Base-by-base conservation (phyloP, 2,329 filamentous ascomycete species). In the Monilinia vaccinii-corymbosi region DNA sequence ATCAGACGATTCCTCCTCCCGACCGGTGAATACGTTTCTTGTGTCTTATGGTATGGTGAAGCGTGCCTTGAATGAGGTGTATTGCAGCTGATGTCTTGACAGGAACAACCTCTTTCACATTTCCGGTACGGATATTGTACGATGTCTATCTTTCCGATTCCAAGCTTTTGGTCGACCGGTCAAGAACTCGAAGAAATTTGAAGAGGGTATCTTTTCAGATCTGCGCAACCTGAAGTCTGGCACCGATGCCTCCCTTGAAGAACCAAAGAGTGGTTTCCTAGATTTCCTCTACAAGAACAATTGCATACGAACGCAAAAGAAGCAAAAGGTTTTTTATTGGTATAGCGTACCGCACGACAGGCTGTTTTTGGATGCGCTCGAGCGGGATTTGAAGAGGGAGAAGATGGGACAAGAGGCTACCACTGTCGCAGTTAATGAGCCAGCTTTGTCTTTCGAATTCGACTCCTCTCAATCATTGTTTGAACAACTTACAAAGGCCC, bases 271-370 rank as follows among this genome's bases (percentile, higher is more conserved):
- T 77, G 87, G 89, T 1, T 99, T 99, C 77, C 83, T 99, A 63
- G 94, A 99, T 76, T 99, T 97, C 75, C 81, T 99, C 48, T 99
- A 99, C 85, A 99, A 99, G 83, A 99, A 99, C 83, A 99, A 99
- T 80, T 99, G 94, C 82, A 99, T 99, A 69, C 87, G 94, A 69
- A 99, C 94, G 42, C 94, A 99, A 76, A 99, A 99, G 85, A 99
- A 99, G 82, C 94, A 99, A 73, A 99, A 99, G 81, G 94, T 99
- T 66, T 99, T 99, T 73, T 99, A 97, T 79, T 99, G 94, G 94
- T 99, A 97, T 78, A 97, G 92, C 78, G 94, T 99, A 51, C 94
- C 94, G 1, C 94, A 99, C 74, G 94, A 99, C 76, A 86, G 94
- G 58, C 85, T 99, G 56, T 99, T 99, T 77, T 86, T 99, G 68